phyloP scores from a whole-genome alignment of 2,329 filamentous ascomycete species.

The Pseudocercospora musae region DNA sequence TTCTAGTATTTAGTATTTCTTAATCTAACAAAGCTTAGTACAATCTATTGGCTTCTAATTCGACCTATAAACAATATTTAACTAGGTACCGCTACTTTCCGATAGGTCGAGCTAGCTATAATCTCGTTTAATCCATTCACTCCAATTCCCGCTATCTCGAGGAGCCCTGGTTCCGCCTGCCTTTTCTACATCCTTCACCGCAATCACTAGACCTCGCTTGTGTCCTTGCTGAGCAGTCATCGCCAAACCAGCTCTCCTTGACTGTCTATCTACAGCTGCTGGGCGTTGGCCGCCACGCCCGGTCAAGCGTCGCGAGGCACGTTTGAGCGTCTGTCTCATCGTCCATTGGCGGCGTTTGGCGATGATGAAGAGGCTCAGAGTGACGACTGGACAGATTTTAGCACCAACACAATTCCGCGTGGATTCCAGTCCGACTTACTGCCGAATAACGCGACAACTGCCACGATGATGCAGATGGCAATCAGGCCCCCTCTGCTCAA shows the following conservation, averaged over 20 bases:
- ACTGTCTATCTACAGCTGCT: conserved; percentile 14
- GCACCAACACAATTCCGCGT: not conserved
- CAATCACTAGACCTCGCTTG: conserved; percentile 28
- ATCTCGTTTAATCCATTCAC: no score
- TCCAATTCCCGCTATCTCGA: conserved; percentile 18
- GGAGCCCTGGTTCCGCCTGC: conserved; percentile 25
- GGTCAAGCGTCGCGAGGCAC: conserved; percentile 54
- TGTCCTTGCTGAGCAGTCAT: conserved; percentile 21
- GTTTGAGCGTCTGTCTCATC: conserved; percentile 66
- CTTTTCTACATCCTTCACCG: conserved; percentile 40
- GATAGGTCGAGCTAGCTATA: no score
- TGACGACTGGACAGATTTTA: conserved; percentile 54
- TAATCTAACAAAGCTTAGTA: no score
- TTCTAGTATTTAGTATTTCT: no score
- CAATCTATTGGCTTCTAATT: no score
- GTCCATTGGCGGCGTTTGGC: conserved; percentile 86
- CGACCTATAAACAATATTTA: no score
- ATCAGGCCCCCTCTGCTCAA: conserved; percentile 68
- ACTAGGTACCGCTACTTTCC: no score
- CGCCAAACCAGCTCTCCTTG: conserved; percentile 24
- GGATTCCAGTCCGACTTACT: conserved; percentile 49
- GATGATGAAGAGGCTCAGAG: conserved; percentile 68
- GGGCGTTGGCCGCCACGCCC: conserved; percentile 34
- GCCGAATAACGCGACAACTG: conserved; percentile 59
- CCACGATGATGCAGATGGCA: conserved; percentile 71